Base-by-base conservation (phyloP, 2,329 filamentous ascomycete genomes). In the Fusarium irregulare region DNA sequence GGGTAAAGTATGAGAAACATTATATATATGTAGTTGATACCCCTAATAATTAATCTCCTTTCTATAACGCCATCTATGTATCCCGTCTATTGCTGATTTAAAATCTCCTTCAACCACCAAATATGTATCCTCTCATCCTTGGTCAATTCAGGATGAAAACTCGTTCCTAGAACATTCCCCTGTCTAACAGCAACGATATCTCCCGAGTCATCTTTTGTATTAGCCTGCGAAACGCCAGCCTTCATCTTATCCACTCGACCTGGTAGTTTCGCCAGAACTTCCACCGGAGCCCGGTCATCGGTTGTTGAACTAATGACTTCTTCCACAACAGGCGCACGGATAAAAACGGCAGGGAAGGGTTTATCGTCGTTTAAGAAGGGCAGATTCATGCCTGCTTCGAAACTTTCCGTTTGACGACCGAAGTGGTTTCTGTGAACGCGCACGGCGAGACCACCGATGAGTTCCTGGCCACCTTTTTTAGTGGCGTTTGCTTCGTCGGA, bases 401-500 rank as follows among this genome's bases (percentile, higher is more conserved):
- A 98, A 77, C 92, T 97, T 81, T 98, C 93, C 16, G 92, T 91
- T 80, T 99, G 96, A 57, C 95, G 88, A 6, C 96, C 96, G 77
- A 98, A 99, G 79, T 98, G 93, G 77, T 98, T 99, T 48, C 96
- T 88, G 77, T 97, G 94, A 32, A 98, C 94, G 47, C 93, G 87
- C 37, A 99, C 94, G 76, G 94, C 91, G 40, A 99, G 86, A 4
- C 96, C 96, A 16, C 96, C 96, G 67, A 99, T 93, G 56, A 98
- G 86, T 64, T 97, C 93, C 80, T 98, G 96, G 0, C 95, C 95
- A 45, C 93, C 94, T 75, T 92, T 90, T 79, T 98, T 98, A 40
- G 93, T 94, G 67, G 91, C 88, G 78, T 95, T 97, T 51, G 94
- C 95, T 62, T 92, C 90, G 76, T 97, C 92, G 3, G 94, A 92